Percentiles rank a stretch among this genome's conserved stretches.
Conservation (phyloP, 306 rosid genomes). For the Quercus glauca region DNA sequence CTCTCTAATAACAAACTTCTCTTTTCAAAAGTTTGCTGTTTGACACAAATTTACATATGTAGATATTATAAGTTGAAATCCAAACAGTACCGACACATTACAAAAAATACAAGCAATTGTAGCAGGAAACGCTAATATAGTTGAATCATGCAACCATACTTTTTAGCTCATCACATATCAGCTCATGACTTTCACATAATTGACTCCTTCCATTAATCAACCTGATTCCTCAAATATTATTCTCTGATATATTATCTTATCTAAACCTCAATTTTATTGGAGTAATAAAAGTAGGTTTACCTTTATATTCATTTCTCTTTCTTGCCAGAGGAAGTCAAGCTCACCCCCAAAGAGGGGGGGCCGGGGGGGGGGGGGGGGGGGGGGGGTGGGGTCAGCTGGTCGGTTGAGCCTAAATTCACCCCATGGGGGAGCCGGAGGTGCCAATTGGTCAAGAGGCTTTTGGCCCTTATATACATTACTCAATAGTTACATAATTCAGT, state of each 20-base stretch:
- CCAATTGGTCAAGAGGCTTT: too few relatives aligned
- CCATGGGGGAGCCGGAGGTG: too few relatives aligned
- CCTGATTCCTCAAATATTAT: not conserved
- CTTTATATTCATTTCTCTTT: too few relatives aligned
- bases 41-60: not conserved
- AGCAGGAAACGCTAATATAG: not conserved
- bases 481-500: not conserved
- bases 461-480: not conserved
- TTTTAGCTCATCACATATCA: not conserved
- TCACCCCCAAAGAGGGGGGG: too few relatives aligned
- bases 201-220: not conserved
- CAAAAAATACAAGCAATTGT: not conserved
- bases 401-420: too few relatives aligned
- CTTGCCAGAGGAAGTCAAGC: too few relatives aligned
- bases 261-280: not conserved
- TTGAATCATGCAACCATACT: not conserved
- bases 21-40: not conserved
- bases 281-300: too few relatives aligned
- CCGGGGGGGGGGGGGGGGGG: too few relatives aligned
- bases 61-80: not conserved
- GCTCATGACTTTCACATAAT: not conserved
- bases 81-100: not conserved
- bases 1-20: not conserved
- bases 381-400: too few relatives aligned
- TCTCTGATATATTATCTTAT: not conserved